phyloP scores from a whole-genome alignment of 2,329 filamentous ascomycete species.

The Xylaria sp. region DNA sequence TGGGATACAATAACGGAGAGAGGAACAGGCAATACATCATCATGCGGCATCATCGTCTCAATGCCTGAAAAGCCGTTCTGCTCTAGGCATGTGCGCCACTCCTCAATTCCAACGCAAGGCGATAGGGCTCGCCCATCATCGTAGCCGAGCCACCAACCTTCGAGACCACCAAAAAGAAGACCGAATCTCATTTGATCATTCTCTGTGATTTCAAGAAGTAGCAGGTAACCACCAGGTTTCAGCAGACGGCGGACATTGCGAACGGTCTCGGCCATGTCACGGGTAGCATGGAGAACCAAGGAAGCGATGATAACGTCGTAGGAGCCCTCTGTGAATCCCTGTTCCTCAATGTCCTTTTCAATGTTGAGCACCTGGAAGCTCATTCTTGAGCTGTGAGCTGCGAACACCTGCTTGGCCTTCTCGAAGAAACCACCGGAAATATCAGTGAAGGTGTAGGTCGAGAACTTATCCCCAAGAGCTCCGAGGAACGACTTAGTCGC shows the following conservation, averaged over 20 bases:
- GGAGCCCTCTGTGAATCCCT: constrained; percentile 48
- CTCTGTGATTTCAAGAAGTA: constrained; percentile 55
- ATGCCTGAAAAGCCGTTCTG: constrained; percentile 25
- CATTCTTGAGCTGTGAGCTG: background rate
- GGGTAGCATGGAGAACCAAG: constrained; percentile 54
- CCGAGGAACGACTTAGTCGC: constrained; percentile 4
- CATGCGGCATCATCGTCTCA: constrained; percentile 22
- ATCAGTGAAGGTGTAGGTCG: constrained; percentile 31
- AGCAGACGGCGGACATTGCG: constrained; percentile 52
- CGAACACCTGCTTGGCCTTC: constrained; percentile 1
- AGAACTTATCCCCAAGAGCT: constrained; percentile 2
- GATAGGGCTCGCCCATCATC: constrained; percentile 34
- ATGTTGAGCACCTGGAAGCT: constrained; percentile 24
- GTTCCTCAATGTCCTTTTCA: constrained; percentile 40
- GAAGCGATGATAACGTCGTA: constrained; percentile 57
- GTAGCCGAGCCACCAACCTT: constrained; percentile 43
- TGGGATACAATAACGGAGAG: constrained; percentile 24
- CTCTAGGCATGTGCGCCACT: constrained; percentile 15
- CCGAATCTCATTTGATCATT: constrained; percentile 29
- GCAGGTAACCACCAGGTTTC: constrained; percentile 58
- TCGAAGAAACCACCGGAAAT: constrained; percentile 27
- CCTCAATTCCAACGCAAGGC: constrained; percentile 18
- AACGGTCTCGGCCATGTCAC: constrained; percentile 40
- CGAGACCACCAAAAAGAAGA: constrained; percentile 44
- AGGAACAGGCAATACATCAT: constrained; percentile 12